A percentile compares a stretch with the other conserved stretches of the same genome.
Conservation (phyloP, 2,329 filamentous ascomycete genomes). For the Monosporascus ibericus region DNA sequence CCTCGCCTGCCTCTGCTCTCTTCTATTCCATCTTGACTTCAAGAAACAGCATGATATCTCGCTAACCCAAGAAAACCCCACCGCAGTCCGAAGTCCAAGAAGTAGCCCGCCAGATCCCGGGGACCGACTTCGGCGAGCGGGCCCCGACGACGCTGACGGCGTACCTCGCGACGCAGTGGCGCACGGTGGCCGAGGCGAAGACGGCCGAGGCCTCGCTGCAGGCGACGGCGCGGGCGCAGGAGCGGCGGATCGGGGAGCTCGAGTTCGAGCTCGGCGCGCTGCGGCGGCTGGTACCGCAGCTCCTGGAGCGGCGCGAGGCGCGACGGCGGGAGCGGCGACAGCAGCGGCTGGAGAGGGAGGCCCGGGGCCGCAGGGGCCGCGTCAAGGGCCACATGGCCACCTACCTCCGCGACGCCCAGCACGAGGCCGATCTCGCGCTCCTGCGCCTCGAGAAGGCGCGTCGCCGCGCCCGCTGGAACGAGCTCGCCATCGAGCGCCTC, state of each 20-base stretch:
- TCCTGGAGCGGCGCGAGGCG: neutral
- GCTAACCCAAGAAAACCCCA: neutral
- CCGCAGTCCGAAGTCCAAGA: slow-evolving; percentile 14
- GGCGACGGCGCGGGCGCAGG: slow-evolving; percentile 4
- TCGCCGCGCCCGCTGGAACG: slow-evolving; percentile 2
- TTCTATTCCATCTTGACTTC: too few species aligned
- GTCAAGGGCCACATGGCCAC: slow-evolving; percentile 8
- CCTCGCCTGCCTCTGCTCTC: neutral
- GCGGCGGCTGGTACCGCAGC: neutral
- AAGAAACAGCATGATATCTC: too few species aligned
- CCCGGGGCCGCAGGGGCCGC: neutral
- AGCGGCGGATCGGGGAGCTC: slow-evolving; percentile 2
- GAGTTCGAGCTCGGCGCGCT: slow-evolving; percentile 1
- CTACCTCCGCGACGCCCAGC: slow-evolving; percentile 6
- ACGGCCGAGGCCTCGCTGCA: slow-evolving; percentile 1
- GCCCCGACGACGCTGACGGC: neutral
- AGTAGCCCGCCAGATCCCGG: neutral
- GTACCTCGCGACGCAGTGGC: slow-evolving; percentile 7
- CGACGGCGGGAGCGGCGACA: neutral
- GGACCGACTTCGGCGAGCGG: slow-evolving; percentile 1
- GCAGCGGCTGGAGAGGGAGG: slow-evolving; percentile 2
- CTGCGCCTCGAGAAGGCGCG: neutral
- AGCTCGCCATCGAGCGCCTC: neutral
- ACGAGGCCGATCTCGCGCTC: slow-evolving; percentile 6
- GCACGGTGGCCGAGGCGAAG: slow-evolving; percentile 1